phyloP scores from a whole-genome alignment of 2,329 filamentous ascomycete genomes.

The Fusarium oligoseptatum region DNA sequence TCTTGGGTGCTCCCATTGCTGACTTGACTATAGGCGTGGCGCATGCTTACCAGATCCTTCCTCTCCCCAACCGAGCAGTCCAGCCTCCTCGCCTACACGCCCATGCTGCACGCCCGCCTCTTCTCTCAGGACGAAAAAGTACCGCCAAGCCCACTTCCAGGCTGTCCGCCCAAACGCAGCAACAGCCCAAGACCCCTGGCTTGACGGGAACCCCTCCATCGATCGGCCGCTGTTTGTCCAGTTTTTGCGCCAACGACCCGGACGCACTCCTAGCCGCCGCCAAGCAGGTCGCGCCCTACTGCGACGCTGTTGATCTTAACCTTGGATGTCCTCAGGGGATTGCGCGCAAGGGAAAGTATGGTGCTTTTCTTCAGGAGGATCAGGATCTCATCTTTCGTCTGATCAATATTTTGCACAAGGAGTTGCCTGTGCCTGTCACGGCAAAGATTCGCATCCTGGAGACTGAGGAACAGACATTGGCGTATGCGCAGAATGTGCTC shows the following conservation, averaged over 20 bases:
- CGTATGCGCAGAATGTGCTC: conserved; percentile 89
- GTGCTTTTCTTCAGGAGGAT: conserved; percentile 94
- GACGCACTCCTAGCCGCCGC: conserved; percentile 85
- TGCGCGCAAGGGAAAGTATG: conserved; percentile 89
- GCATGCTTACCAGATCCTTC: conserved; percentile 94
- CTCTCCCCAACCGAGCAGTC: conserved; percentile 75
- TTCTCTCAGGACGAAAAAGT: conserved; percentile 81
- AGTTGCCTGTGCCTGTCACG: conserved; percentile 87
- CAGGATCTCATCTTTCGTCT: conserved; percentile 85
- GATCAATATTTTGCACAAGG: conserved; percentile 83
- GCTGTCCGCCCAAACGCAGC: conserved; percentile 60
- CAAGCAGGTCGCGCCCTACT: conserved; percentile 82
- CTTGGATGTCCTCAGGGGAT: conserved; percentile 97
- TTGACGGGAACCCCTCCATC: conserved; percentile 87
- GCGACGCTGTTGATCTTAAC: conserved; percentile 96
- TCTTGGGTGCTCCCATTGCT: not conserved
- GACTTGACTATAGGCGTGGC: conserved; percentile 79
- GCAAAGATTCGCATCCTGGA: conserved; percentile 95
- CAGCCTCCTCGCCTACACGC: conserved; percentile 87
- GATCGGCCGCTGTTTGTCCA: conserved; percentile 96
- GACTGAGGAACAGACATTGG: conserved; percentile 85
- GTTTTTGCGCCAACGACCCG: conserved; percentile 94
- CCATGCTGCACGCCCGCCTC: conserved; percentile 95
- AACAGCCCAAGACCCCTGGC: conserved; percentile 61
- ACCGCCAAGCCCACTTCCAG: conserved; percentile 86